A percentile compares a stretch with the other conserved stretches of the same genome.
phyloP scores from a whole-genome alignment of 805 yeast genomes.

The Saturnispora diversa region DNA sequence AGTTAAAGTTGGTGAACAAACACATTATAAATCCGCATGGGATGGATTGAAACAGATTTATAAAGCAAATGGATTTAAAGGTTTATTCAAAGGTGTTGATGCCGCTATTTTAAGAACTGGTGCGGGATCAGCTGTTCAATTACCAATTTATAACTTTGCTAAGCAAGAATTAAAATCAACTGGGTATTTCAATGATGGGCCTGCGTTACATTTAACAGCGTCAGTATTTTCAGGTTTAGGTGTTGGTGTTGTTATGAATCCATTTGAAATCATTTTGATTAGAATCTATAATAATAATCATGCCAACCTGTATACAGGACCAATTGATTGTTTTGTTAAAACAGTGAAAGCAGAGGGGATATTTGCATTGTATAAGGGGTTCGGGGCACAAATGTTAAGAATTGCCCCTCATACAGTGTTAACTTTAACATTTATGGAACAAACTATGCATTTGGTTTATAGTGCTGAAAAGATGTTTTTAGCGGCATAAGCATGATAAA shows the following conservation, averaged over 20 bases:
- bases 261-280: slow-evolving; percentile 93
- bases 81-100: slow-evolving; percentile 84
- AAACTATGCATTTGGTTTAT: slow-evolving; percentile 61
- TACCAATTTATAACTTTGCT: slow-evolving; percentile 79
- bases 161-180: slow-evolving; percentile 53
- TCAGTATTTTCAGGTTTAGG: slow-evolving; percentile 81
- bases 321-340: slow-evolving; percentile 80
- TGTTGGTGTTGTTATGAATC: slow-evolving; percentile 93
- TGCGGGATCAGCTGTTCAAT: slow-evolving; percentile 89
- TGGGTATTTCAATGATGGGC: slow-evolving; percentile 50
- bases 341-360: slow-evolving; percentile 81
- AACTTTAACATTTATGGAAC: slow-evolving; percentile 92
- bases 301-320: slow-evolving; percentile 78
- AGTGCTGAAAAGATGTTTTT: slow-evolving; percentile 32
- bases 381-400: slow-evolving; percentile 84
- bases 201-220: slow-evolving; percentile 62
- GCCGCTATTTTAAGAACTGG: slow-evolving; percentile 94
- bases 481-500: not conserved
- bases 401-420: slow-evolving; percentile 92
- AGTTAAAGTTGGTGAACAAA: slow-evolving; percentile 80
- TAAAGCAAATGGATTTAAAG: slow-evolving; percentile 62
- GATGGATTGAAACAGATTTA: slow-evolving; percentile 62
- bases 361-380: slow-evolving; percentile 86
- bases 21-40: slow-evolving; percentile 64
- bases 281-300: slow-evolving; percentile 85